A percentile compares a stretch with the other conserved stretches of the same genome.
Evolutionary conservation across 306 rosid species (phyloP).

Genomic region (Begonia peltatifolia): DNA sequence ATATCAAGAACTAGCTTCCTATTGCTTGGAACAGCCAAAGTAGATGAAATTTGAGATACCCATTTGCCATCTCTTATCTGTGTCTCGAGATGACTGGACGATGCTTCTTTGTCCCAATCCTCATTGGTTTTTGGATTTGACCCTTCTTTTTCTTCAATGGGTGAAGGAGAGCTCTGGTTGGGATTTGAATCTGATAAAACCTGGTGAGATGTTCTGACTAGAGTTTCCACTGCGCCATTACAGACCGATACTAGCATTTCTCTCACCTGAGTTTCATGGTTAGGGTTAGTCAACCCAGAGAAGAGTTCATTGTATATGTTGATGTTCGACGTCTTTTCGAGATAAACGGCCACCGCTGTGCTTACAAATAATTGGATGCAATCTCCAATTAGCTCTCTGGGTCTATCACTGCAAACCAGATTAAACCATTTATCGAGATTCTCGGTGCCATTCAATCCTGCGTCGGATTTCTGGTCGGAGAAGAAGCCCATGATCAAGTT

Average conservation of each 20-base stretch:
- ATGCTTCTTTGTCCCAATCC: conserved; percentile 10
- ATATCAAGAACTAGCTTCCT: conserved; percentile 44
- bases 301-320: conserved; percentile 61
- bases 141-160: conserved; percentile 9
- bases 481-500: conserved; percentile 42
- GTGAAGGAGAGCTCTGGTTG: conserved; percentile 3
- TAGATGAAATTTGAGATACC: conserved; percentile 30
- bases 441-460: conserved; percentile 13
- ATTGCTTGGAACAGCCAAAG: conserved; percentile 53
- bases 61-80: conserved; percentile 24
- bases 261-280: conserved; percentile 42
- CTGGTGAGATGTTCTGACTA: conserved; percentile 59
- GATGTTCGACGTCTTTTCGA: conserved; percentile 74
- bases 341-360: conserved; percentile 61
- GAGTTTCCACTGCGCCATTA: conserved; percentile 59
- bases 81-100: conserved; percentile 5
- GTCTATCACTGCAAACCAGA: conserved; percentile 29
- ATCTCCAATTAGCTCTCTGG: conserved; percentile 46
- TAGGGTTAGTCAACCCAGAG: conserved; percentile 64
- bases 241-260: conserved; percentile 48
- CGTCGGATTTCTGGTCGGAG: conserved; percentile 18
- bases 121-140: conserved; percentile 1
- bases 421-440: conserved; percentile 28
- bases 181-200: conserved; percentile 35
- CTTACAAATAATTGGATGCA: conserved; percentile 63